These are phyloP conservation scores for Thoreauomyces humboldtii DNA, from an alignment of 192 early-diverging fungal species.

Conservation along the genomic window DNA sequence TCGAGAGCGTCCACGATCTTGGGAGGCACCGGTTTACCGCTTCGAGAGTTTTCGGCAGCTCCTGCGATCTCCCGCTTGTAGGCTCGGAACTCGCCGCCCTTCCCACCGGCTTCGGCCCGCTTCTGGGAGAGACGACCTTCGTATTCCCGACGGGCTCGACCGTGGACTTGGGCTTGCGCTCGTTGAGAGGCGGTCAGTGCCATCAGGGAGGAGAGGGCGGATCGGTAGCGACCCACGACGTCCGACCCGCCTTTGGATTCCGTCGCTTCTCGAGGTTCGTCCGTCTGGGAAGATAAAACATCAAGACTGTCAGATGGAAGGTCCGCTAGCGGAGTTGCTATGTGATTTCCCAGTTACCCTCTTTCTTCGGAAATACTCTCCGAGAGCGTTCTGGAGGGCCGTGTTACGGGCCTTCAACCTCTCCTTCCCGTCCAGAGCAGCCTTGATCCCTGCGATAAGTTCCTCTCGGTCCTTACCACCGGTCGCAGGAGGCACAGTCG, in stretches of 20 bases:
- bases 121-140: slow-evolving; percentile 44
- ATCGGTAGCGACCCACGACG: too few species aligned
- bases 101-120: slow-evolving; percentile 38
- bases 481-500: background rate
- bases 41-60: slow-evolving; percentile 52
- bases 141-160: slow-evolving; percentile 40
- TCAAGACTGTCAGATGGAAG: too few species aligned
- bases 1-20: slow-evolving; percentile 52
- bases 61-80: slow-evolving; percentile 48
- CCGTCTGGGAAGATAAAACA: slow-evolving; percentile 24
- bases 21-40: slow-evolving; percentile 45
- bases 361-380: slow-evolving; percentile 55
- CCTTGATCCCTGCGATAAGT: slow-evolving; percentile 36
- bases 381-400: slow-evolving; percentile 52
- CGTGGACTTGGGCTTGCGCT: slow-evolving; percentile 37
- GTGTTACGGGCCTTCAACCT: slow-evolving; percentile 37
- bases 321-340: too few species aligned
- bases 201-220: slow-evolving; percentile 39
- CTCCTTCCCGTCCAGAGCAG: slow-evolving; percentile 46
- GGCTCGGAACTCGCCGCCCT: slow-evolving; percentile 46
- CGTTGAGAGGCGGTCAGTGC: slow-evolving; percentile 38
- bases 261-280: slow-evolving; percentile 51
- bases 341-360: slow-evolving; percentile 34
- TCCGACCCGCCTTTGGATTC: too few species aligned
- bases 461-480: slow-evolving; percentile 43